Base-by-base conservation (phyloP, 176 grass and related monocot species). In the Aegilops umbellulata region DNA sequence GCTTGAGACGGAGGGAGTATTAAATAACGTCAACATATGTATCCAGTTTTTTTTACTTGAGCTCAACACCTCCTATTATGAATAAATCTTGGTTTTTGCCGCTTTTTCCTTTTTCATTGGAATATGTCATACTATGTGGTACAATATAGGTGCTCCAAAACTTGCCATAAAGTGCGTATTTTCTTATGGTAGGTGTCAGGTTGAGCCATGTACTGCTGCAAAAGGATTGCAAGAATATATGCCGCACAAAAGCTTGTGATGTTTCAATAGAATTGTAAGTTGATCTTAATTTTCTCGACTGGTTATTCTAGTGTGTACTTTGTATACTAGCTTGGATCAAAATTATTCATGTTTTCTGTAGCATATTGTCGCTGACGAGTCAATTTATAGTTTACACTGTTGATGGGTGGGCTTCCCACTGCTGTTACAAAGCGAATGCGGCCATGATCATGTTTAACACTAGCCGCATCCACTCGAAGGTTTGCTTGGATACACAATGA, bases 241-340 rank as follows among this genome's bases (percentile, higher is more conserved):
- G 89, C 81, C 68, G 85, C 17, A 80, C 67, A n/a, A 91, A 76
- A 91, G 68, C 74, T 58, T 87, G 14, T 87, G 80, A 91, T 30
- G 60, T 49, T 87, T 69, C 67, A 41, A 62, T 80, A 60, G 46
- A 91, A 84, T 81, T 91, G 85, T 91, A 87, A 91, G 85, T 87
- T 91, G 60, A 49, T 41, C 61, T 26, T 34, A 74, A 35, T 65
- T 61, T 82, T 74, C 17, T 25, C 17, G 24, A 42, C 60, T 19
- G n/a, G 8, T 83, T 22, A 22, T 79, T 82, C 57, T 67, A 29
- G 39, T 81, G 38, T 58, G 42, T 22, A 75, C 26, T 85, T 66
- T 3, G 7, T 81, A 27, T 65, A 81, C 26, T 34, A 29, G 17
- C 27, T 79, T 76, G 77, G 7, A 47, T 15, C 4, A 22, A 71